Evolutionary conservation across 192 early-diverging fungal species (phyloP).

Genomic region (Allomyces macrogynus): DNA sequence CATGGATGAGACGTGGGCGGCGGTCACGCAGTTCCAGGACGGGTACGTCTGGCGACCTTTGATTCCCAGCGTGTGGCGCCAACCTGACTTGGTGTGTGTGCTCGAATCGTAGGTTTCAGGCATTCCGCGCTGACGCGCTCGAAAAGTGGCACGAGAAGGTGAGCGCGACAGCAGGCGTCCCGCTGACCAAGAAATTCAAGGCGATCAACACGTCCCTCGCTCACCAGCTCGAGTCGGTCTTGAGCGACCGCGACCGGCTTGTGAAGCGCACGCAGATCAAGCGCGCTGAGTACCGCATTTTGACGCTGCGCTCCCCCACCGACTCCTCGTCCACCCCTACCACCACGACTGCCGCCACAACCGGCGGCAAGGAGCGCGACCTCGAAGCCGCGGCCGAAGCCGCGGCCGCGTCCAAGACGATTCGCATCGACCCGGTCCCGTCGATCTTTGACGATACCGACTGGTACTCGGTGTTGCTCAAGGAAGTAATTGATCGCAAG

Average conservation of each 20-base stretch:
- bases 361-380: conserved; percentile 12
- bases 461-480: conserved; percentile 81
- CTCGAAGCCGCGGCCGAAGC: conserved; percentile 27
- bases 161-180: conserved; percentile 41
- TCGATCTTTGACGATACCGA: conserved; percentile 94
- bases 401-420: conserved; percentile 44
- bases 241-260: conserved; percentile 51
- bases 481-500: conserved; percentile 76
- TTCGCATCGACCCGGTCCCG: conserved; percentile 1
- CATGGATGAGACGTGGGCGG: neutral
- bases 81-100: neutral
- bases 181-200: conserved; percentile 80
- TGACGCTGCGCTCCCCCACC: conserved; percentile 15
- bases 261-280: conserved; percentile 73
- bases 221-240: conserved; percentile 47
- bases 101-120: conserved; percentile 23
- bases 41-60: neutral
- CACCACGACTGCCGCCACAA: neutral
- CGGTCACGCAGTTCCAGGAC: neutral
- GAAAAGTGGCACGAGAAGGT: conserved; percentile 91
- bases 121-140: conserved; percentile 64
- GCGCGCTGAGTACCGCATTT: conserved; percentile 41
- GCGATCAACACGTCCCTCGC: conserved; percentile 71
- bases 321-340: neutral
- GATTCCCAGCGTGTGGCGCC: neutral